Percentiles rank a stretch among this genome's conserved stretches.
phyloP scores from a whole-genome alignment of 169 alveolate genomes.

The Cryptosporidium baileyi region DNA sequence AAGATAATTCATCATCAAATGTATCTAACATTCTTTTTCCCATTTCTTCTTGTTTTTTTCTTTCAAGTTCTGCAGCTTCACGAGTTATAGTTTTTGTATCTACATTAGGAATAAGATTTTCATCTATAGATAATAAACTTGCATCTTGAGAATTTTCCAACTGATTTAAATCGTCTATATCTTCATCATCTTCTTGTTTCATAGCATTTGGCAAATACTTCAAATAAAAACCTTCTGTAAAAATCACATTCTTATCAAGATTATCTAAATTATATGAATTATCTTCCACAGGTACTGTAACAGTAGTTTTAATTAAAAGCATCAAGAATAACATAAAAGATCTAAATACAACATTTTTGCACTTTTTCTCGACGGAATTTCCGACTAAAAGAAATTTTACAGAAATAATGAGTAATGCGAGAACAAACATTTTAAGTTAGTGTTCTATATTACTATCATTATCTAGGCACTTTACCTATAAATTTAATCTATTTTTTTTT shows the following conservation, averaged over 20 bases:
- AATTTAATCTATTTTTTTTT: too few relatives aligned
- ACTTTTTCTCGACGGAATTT: too few relatives aligned
- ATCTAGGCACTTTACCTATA: too few relatives aligned
- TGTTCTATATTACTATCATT: too few relatives aligned
- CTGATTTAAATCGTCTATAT: background rate
- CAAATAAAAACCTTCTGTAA: slow-evolving; percentile 43
- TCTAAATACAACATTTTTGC: background rate
- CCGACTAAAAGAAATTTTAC: too few relatives aligned
- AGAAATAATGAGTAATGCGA: too few relatives aligned
- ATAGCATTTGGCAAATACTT: slow-evolving; percentile 44
- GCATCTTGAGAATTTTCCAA: slow-evolving; percentile 13
- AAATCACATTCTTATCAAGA: background rate
- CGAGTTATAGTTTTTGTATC: slow-evolving; percentile 38
- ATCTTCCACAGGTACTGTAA: too few relatives aligned
- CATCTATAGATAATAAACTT: slow-evolving; percentile 26
- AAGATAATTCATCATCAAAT: slow-evolving; percentile 16
- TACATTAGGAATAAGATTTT: background rate
- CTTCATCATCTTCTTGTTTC: slow-evolving; percentile 12
- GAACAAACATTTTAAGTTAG: too few relatives aligned
- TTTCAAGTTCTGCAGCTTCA: background rate
- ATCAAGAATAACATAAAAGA: background rate
- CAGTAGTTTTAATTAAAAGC: too few relatives aligned
- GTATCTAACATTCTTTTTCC: background rate
- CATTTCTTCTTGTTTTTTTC: background rate
- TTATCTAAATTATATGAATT: too few relatives aligned